Conservation (phyloP, 2,329 filamentous ascomycete species). For the Neurospora sp. region DNA sequence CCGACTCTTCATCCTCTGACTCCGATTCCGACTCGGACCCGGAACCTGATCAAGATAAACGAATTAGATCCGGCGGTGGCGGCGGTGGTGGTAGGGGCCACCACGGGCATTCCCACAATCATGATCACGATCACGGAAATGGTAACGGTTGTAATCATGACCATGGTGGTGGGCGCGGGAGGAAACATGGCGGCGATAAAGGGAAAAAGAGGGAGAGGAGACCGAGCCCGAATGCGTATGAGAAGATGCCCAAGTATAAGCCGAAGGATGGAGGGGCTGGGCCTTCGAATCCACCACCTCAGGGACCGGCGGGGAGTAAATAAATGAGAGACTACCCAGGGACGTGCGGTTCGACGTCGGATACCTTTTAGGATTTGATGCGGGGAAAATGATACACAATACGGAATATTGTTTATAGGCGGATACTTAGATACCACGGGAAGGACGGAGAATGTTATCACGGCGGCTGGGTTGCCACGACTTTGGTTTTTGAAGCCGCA, state of each 20-base stretch:
- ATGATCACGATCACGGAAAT: conserved; percentile 25
- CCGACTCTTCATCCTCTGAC: conserved; percentile 35
- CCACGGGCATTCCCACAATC: conserved; percentile 24
- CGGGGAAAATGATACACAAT: not conserved
- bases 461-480: not conserved
- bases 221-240: conserved; percentile 73
- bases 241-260: conserved; percentile 59
- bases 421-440: not conserved
- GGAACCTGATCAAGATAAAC: conserved; percentile 18
- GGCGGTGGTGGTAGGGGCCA: conserved; percentile 18
- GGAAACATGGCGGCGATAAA: conserved; percentile 26
- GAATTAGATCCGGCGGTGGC: conserved; percentile 14
- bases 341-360: not conserved
- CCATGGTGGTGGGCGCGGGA: conserved; percentile 20
- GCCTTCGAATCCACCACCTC: not conserved
- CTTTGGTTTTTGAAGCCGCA: not conserved
- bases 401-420: not conserved
- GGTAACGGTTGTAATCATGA: conserved; percentile 25
- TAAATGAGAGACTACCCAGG: not conserved
- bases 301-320: not conserved
- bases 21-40: conserved; percentile 42
- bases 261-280: conserved; percentile 22
- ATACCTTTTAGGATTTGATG: not conserved
- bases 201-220: conserved; percentile 38
- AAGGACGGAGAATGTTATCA: not conserved